phyloP scores from a whole-genome alignment of 129 eudicot species.

The Helichrysum umbraculigerum region DNA sequence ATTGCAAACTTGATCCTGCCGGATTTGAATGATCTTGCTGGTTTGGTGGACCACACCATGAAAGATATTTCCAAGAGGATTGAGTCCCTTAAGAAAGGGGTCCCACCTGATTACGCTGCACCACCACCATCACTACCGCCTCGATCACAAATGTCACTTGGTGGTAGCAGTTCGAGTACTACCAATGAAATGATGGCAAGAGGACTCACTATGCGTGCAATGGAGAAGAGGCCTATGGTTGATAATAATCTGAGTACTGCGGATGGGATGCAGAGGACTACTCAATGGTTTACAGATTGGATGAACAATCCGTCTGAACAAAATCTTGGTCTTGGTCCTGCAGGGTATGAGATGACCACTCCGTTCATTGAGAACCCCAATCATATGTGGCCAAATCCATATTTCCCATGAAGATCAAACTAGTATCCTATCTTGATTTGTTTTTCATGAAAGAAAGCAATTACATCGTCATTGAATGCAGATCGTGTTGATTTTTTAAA shows the following conservation, averaged over 20 bases:
- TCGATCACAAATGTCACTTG: not conserved
- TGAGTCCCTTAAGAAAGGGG: constrained; percentile 33
- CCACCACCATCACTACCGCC: constrained; percentile 9
- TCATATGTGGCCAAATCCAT: constrained; percentile 33
- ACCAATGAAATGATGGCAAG: constrained; percentile 22
- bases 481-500: not conserved
- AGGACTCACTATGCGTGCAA: constrained; percentile 22
- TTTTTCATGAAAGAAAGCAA: not conserved
- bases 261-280: constrained; percentile 28
- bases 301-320: constrained; percentile 36
- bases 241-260: constrained; percentile 18
- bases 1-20: constrained; percentile 38
- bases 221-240: constrained; percentile 32
- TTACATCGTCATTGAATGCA: not conserved
- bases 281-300: constrained; percentile 42
- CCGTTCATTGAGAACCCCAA: constrained; percentile 24
- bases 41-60: constrained; percentile 46
- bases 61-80: constrained; percentile 40
- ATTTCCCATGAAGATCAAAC: constrained; percentile 23
- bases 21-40: constrained; percentile 48
- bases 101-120: constrained; percentile 7
- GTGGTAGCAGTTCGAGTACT: constrained; percentile 4
- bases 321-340: constrained; percentile 28
- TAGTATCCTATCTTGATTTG: constrained; percentile 6
- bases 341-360: constrained; percentile 35